Evolutionary conservation across 139 green algal species (phyloP).

Genomic region (Chlamydomonas applanata): DNA sequence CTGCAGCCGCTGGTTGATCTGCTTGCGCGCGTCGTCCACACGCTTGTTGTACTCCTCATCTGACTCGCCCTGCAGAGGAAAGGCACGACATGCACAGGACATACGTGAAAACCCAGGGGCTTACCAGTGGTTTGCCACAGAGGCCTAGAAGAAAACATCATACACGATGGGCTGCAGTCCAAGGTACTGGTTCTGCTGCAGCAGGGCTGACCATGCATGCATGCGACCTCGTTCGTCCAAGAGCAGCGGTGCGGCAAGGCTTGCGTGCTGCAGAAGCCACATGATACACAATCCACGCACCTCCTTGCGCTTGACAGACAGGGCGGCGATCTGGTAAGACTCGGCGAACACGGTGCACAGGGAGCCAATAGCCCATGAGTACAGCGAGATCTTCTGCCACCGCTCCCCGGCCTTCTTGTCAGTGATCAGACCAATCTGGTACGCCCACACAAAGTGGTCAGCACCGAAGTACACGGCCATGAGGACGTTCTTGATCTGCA

Average conservation of each 20-base stretch:
- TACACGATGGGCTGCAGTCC: too few relatives aligned
- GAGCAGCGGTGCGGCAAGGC: too few relatives aligned
- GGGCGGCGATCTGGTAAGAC: slow-evolving; percentile 23
- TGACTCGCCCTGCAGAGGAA: slow-evolving; percentile 51
- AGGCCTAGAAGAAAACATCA: not conserved
- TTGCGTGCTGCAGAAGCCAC: too few relatives aligned
- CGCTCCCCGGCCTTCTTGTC: slow-evolving; percentile 68
- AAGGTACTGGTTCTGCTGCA: too few relatives aligned
- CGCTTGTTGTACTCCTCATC: slow-evolving; percentile 61
- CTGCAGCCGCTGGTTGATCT: slow-evolving; percentile 64
- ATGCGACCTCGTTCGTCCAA: not conserved
- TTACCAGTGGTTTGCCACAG: not conserved
- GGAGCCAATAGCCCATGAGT: slow-evolving; percentile 59
- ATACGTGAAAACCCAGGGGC: not conserved
- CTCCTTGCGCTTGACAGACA: slow-evolving; percentile 15
- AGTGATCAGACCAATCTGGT: slow-evolving; percentile 76
- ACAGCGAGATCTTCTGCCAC: slow-evolving; percentile 73
- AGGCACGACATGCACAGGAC: not conserved
- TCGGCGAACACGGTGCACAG: slow-evolving; percentile 49
- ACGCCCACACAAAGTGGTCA: slow-evolving; percentile 91
- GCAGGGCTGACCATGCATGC: not conserved
- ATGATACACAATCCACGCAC: too few relatives aligned
- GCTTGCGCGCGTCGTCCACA: slow-evolving; percentile 48
- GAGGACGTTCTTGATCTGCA: slow-evolving; percentile 76
- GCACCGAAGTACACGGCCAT: slow-evolving; percentile 94